Conservation (phyloP, 129 eudicot genomes). For the Arctium lappa region DNA sequence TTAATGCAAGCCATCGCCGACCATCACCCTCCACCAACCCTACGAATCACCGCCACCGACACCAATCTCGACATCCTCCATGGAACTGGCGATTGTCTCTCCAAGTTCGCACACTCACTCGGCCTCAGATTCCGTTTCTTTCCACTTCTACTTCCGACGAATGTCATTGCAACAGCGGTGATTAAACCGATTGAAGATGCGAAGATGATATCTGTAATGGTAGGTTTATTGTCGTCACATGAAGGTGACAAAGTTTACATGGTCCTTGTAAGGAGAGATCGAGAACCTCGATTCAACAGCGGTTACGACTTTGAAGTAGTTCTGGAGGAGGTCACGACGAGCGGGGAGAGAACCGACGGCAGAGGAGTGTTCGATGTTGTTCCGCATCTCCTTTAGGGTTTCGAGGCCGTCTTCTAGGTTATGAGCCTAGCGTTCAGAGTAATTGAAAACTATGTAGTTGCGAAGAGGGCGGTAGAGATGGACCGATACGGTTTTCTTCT, state of each 20-base stretch:
- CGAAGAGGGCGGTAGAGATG: conserved; percentile 79
- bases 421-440: conserved; percentile 80
- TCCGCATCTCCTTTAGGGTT: conserved; percentile 49
- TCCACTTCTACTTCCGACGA: conserved; percentile 35
- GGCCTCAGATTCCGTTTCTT: conserved; percentile 66
- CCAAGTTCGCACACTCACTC: conserved; percentile 61
- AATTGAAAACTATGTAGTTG: conserved; percentile 60
- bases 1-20: conserved; percentile 19
- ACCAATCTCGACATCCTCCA: conserved; percentile 41
- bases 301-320: conserved; percentile 62
- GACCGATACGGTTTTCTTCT: conserved; percentile 60
- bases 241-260: conserved; percentile 56
- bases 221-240: conserved; percentile 22
- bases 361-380: conserved; percentile 28
- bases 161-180: too few relatives aligned
- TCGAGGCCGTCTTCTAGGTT: conserved; percentile 78
- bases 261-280: conserved; percentile 65
- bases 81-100: conserved; percentile 71
- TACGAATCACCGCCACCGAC: conserved; percentile 75
- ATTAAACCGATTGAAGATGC: too few relatives aligned
- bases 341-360: conserved; percentile 50
- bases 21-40: conserved; percentile 45
- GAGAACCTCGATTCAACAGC: conserved; percentile 81
- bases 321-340: conserved; percentile 64
- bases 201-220: too few relatives aligned